Percentiles rank a stretch among this genome's conserved stretches.
Conservation (phyloP, 2,329 filamentous ascomycete genomes). For the Alternaria longipes region DNA sequence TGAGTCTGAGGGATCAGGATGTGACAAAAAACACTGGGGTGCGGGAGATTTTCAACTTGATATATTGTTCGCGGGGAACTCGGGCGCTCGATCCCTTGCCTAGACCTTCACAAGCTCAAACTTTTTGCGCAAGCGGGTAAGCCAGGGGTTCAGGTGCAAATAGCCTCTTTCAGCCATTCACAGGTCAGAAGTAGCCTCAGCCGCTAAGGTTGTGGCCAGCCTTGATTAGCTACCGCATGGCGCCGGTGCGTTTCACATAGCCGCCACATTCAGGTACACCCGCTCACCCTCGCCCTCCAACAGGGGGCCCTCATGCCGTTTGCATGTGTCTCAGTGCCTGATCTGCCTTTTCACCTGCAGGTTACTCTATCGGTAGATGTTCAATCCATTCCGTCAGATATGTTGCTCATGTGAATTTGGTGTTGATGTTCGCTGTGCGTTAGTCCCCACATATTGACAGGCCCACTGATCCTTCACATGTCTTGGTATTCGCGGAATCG, state of each 20-base stretch:
- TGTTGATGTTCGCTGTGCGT: neutral
- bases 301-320: conserved; percentile 6
- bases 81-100: conserved; percentile 5
- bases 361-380: neutral
- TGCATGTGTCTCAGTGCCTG: neutral
- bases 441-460: conserved; percentile 5
- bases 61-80: conserved; percentile 12
- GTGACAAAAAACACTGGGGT: conserved; percentile 9
- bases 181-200: conserved; percentile 2
- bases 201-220: conserved; percentile 9
- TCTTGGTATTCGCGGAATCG: conserved; percentile 9
- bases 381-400: neutral
- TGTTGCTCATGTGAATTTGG: neutral
- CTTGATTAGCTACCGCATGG: conserved; percentile 10
- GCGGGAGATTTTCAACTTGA: conserved; percentile 14
- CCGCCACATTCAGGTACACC: conserved; percentile 20
- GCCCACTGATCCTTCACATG: conserved; percentile 7
- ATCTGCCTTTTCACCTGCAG: conserved; percentile 1
- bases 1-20: conserved; percentile 12
- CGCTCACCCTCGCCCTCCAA: conserved; percentile 5
- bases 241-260: conserved; percentile 17
- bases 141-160: conserved; percentile 16
- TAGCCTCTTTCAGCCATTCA: conserved; percentile 9
- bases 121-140: conserved; percentile 15
- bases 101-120: conserved; percentile 5